Conservation (phyloP, 345 rosid species). For the Populus ilicifolia region DNA sequence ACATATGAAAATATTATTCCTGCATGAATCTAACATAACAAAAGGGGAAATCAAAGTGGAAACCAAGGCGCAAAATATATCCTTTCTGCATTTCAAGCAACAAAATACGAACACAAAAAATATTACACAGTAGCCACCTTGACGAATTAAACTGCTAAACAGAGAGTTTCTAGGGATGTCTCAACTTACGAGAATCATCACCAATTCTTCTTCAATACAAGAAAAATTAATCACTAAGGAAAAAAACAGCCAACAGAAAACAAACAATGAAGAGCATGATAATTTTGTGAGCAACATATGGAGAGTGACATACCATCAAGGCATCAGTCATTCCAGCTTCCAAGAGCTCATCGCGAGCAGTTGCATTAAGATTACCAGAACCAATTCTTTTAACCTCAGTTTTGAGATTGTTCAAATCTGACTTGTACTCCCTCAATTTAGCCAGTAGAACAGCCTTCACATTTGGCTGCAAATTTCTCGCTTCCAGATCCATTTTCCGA, state of each 20-base stretch:
- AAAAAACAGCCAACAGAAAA: too few relatives aligned
- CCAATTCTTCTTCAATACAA: too few relatives aligned
- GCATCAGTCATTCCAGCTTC: constrained; percentile 31
- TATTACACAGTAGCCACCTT: too few relatives aligned
- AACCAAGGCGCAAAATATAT: too few relatives aligned
- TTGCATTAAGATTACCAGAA: constrained; percentile 17
- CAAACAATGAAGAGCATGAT: too few relatives aligned
- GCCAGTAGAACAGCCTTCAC: constrained; percentile 32
- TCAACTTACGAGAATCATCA: too few relatives aligned
- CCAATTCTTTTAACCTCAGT: constrained; percentile 24
- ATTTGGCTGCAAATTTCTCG: constrained; percentile 34
- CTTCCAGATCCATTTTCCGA: constrained; percentile 35
- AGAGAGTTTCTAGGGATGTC: too few relatives aligned
- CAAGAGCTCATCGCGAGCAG: constrained; percentile 28
- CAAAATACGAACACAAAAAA: too few relatives aligned
- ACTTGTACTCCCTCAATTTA: constrained; percentile 32
- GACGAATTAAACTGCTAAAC: too few relatives aligned
- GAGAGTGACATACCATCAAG: constrained; percentile 14
- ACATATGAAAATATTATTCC: neutral
- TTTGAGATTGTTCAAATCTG: constrained; percentile 34
- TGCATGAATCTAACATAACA: neutral
- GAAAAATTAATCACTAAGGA: too few relatives aligned
- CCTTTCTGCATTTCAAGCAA: too few relatives aligned
- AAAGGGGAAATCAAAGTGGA: neutral
- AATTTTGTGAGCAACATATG: neutral